These are phyloP conservation scores for Starmerella tilneyi DNA, from an alignment of 805 yeast species.

Conservation along the genomic window DNA sequence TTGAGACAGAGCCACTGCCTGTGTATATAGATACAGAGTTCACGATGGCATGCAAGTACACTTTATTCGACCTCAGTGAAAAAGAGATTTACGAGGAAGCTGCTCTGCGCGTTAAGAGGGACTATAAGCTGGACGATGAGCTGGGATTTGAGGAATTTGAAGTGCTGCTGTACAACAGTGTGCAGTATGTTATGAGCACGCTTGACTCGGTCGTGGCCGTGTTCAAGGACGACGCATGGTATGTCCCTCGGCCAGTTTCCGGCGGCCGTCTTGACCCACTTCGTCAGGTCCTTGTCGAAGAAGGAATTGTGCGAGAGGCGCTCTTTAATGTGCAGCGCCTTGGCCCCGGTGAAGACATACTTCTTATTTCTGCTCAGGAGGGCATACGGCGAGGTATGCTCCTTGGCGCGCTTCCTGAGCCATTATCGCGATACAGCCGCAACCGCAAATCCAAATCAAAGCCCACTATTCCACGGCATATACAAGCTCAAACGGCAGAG, in stretches of 20 bases:
- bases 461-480: neutral
- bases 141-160: neutral
- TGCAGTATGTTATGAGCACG: constrained; percentile 4
- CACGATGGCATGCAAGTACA: neutral
- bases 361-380: neutral
- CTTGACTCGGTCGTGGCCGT: neutral
- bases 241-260: neutral
- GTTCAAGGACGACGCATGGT: constrained; percentile 1
- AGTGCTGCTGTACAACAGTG: neutral
- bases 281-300: neutral
- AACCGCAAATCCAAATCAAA: neutral
- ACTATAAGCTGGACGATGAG: neutral
- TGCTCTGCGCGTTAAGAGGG: neutral
- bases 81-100: neutral
- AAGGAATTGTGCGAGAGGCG: constrained; percentile 3
- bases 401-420: neutral
- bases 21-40: neutral
- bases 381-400: constrained; percentile 2
- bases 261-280: neutral
- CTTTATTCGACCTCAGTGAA: neutral
- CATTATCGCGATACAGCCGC: neutral
- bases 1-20: neutral
- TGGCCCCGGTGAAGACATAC: neutral
- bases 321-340: constrained; percentile 1
- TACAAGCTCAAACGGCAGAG: neutral